Conservation (phyloP, 2,329 filamentous ascomycete genomes). For the Polytolypa hystricis region DNA sequence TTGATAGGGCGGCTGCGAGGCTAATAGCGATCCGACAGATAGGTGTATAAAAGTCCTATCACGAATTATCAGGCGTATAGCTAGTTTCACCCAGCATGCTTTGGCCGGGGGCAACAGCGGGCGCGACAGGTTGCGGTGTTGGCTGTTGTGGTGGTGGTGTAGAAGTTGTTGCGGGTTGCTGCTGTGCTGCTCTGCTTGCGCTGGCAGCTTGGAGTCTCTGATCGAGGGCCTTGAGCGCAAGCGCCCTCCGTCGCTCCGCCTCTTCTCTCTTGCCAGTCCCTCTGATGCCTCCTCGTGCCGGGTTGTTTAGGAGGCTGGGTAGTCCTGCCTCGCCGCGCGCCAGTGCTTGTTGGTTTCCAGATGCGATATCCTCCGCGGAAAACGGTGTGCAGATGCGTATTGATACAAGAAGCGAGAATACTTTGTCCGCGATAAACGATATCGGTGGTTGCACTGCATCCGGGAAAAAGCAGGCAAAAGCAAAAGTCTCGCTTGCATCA, state of each 20-base stretch:
- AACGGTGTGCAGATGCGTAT: conserved; percentile 76
- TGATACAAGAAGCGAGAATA: conserved; percentile 66
- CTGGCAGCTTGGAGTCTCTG: conserved; percentile 82
- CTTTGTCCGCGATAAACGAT: conserved; percentile 56
- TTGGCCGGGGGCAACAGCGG: conserved; percentile 43
- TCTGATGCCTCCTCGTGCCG: conserved; percentile 29
- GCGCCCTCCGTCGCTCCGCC: conserved; percentile 75
- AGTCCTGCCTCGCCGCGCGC: conserved; percentile 51
- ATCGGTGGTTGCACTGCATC: conserved; percentile 69
- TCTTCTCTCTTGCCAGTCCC: conserved; percentile 68
- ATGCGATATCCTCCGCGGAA: conserved; percentile 65
- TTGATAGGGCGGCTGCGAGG: too few species aligned
- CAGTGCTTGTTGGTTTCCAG: conserved; percentile 59
- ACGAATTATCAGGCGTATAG: conserved; percentile 53
- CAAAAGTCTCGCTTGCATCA: conserved; percentile 91
- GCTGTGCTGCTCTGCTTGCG: conserved; percentile 36
- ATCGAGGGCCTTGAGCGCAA: conserved; percentile 85
- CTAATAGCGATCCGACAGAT: too few species aligned
- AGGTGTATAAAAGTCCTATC: too few species aligned
- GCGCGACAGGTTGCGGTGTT: conserved; percentile 42
- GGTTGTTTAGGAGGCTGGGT: conserved; percentile 46
- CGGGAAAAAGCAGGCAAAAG: conserved; percentile 92
- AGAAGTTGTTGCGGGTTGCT: conserved; percentile 23
- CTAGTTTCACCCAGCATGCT: conserved; percentile 57
- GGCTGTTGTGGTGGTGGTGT: conserved; percentile 30